A percentile compares a stretch with the other conserved stretches of the same genome.
Conservation (phyloP, 805 yeast species). For the Metschnikowia amazonensis region DNA sequence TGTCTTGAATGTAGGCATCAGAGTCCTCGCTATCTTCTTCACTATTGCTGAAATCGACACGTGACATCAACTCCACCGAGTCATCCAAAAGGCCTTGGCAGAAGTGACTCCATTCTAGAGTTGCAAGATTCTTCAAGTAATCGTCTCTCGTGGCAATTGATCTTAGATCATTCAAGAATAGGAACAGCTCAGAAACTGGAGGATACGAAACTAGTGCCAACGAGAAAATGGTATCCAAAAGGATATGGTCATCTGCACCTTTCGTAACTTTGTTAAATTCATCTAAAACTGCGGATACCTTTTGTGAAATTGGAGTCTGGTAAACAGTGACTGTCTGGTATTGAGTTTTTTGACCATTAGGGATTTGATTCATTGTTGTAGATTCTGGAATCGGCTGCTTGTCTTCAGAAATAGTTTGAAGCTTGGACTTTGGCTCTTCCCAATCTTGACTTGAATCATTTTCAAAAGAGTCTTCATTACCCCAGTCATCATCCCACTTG, state of each 20-base stretch:
- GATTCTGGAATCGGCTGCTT: neutral
- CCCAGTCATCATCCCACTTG: constrained; percentile 17
- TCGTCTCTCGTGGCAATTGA: constrained; percentile 18
- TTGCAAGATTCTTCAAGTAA: constrained; percentile 18
- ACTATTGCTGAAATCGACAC: constrained; percentile 16
- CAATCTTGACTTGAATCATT: neutral
- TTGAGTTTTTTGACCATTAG: neutral
- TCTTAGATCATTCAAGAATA: constrained; percentile 35
- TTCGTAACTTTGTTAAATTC: constrained; percentile 22
- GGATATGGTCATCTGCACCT: constrained; percentile 16
- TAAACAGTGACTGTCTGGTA: neutral
- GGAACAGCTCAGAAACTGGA: constrained; percentile 26
- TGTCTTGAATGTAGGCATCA: constrained; percentile 18
- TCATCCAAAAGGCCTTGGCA: constrained; percentile 20
- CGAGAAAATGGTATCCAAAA: constrained; percentile 29
- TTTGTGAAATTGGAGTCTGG: constrained; percentile 19
- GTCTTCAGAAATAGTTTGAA: neutral
- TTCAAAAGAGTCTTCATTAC: constrained; percentile 8
- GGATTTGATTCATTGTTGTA: neutral
- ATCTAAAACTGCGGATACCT: constrained; percentile 21
- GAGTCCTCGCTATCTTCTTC: constrained; percentile 13
- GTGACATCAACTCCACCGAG: constrained; percentile 15
- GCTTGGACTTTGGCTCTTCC: neutral
- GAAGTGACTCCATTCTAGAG: constrained; percentile 21
- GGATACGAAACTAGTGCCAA: constrained; percentile 34